Evolutionary conservation across 345 rosid genomes (phyloP), one percentile per base, ranked within the genome.

Genomic region (Hypericum perforatum): DNA sequence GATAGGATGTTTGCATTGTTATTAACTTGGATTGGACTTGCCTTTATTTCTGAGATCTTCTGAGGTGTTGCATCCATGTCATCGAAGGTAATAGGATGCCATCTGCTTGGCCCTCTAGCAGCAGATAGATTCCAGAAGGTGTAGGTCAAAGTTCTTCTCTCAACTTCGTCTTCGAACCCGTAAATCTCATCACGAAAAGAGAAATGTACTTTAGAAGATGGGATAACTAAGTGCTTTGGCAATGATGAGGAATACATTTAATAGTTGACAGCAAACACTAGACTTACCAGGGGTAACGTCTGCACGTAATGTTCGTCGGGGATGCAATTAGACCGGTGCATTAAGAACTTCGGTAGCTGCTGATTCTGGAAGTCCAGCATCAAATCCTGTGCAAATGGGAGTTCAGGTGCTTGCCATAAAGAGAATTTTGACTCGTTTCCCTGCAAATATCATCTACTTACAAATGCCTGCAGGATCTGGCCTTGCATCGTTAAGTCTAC

Each of bases 221-320:
- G 9, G 50, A 6, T 8, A 14, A 12, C 8, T 46, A 9, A 0
- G 6, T 46, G 7, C 22, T 46, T 32, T 9, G 22, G 50, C 22
- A 8, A 5, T 13, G 9, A 32, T 14, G 32, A 0, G 11, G 32
- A 11, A 11, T 12, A 8, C 7, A 5, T 44, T n/a, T n/a, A n/a
- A n/a, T n/a, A n/a, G n/a, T n/a, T n/a, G n/a, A n/a, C n/a, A n/a
- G n/a, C n/a, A n/a, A n/a, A n/a, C n/a, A n/a, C n/a, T n/a, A n/a
- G 41, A 46, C 66, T 56, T 49, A 67, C 71, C 3, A 66, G 12
- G 13, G 61, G 58, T 42, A 67, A 38, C 9, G 71, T 67, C 43
- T 61, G 71, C 37, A 67, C 66, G 41, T 61, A 67, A 39, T 67
- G 71, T 14, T 67, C 71, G 5, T 67, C 71, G 7, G 63, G 62